These are phyloP conservation scores for Beauveria rudraprayagi DNA, from an alignment of 2,329 filamentous ascomycete species.

Conservation along the genomic window DNA sequence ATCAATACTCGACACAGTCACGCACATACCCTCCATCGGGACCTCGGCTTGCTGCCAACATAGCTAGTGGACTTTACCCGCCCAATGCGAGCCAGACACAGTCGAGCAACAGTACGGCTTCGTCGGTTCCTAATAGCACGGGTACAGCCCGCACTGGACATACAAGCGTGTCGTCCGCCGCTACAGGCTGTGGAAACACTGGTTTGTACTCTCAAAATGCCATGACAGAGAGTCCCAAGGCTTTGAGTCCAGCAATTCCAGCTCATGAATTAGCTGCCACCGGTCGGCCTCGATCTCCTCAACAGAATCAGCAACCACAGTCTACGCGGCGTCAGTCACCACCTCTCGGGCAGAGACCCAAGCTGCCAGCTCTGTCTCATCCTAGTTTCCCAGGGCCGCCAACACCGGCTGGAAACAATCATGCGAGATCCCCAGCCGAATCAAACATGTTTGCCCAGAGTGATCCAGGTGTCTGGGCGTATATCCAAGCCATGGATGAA, in stretches of 20 bases:
- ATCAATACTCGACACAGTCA: conserved; percentile 51
- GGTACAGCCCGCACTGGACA: conserved; percentile 37
- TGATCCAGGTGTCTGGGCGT: conserved; percentile 60
- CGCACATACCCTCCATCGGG: conserved; percentile 74
- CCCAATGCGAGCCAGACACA: conserved; percentile 39
- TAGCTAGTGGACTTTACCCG: conserved; percentile 50
- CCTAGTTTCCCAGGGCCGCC: conserved; percentile 25
- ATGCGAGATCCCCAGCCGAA: conserved; percentile 35
- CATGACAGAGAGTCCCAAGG: conserved; percentile 83
- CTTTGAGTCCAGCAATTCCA: conserved; percentile 59
- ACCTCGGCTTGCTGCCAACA: conserved; percentile 30
- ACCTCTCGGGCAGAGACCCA: conserved; percentile 36
- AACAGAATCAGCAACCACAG: conserved; percentile 54
- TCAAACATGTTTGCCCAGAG: conserved; percentile 58
- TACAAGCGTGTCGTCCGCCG: conserved; percentile 41
- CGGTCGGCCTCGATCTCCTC: conserved; percentile 53
- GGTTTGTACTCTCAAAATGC: conserved; percentile 62
- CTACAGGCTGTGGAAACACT: conserved; percentile 37
- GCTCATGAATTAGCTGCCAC: conserved; percentile 44
- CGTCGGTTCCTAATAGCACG: conserved; percentile 38
- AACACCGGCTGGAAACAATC: conserved; percentile 22
- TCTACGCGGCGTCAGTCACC: conserved; percentile 48
- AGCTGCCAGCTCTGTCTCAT: conserved; percentile 30
- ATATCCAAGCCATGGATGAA: conserved; percentile 63
- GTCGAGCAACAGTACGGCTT: conserved; percentile 42